Evolutionary conservation across 2,329 filamentous ascomycete genomes (phyloP).

Genomic region (Ceratocystis cacaofunesta): DNA sequence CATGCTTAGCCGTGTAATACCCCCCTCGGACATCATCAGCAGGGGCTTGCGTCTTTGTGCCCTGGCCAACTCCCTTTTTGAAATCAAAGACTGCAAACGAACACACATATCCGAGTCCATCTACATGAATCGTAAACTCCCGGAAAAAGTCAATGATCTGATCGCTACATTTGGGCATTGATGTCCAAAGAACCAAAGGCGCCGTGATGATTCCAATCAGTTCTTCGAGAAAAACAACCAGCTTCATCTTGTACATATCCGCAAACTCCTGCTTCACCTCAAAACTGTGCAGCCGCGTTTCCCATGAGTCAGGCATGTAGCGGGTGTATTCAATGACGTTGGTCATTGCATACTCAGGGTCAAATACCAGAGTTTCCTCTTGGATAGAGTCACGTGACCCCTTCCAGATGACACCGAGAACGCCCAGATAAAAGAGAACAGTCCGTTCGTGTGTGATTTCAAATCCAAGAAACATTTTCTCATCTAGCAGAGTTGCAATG

Average conservation of each 20-base stretch:
- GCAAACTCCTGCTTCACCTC: slow-evolving; percentile 88
- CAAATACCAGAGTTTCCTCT: slow-evolving; percentile 77
- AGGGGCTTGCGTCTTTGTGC: slow-evolving; percentile 21
- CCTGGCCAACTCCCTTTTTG: slow-evolving; percentile 54
- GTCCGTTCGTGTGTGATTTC: slow-evolving; percentile 82
- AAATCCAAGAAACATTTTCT: slow-evolving; percentile 79
- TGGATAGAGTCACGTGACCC: slow-evolving; percentile 70
- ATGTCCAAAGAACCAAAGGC: slow-evolving; percentile 75
- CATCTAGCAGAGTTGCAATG: slow-evolving; percentile 71
- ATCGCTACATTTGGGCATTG: slow-evolving; percentile 75
- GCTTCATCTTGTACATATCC: slow-evolving; percentile 77
- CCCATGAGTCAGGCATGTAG: slow-evolving; percentile 82
- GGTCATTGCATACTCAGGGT: slow-evolving; percentile 75
- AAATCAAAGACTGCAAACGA: slow-evolving; percentile 97
- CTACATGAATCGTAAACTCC: slow-evolving; percentile 93
- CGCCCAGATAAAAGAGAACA: slow-evolving; percentile 75
- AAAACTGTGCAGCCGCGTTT: slow-evolving; percentile 76
- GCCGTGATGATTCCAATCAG: slow-evolving; percentile 85
- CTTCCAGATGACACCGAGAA: slow-evolving; percentile 73
- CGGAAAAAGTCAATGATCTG: slow-evolving; percentile 95
- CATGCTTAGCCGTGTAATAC: slow-evolving; percentile 88
- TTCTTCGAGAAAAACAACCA: slow-evolving; percentile 84
- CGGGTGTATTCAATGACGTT: slow-evolving; percentile 89
- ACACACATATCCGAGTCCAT: slow-evolving; percentile 89
- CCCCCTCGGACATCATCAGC: slow-evolving; percentile 63